Evolutionary conservation across 352 stramenopile genomes (phyloP), one percentile per base, ranked within the genome.

Genomic region (Phytophthora lateralis): DNA sequence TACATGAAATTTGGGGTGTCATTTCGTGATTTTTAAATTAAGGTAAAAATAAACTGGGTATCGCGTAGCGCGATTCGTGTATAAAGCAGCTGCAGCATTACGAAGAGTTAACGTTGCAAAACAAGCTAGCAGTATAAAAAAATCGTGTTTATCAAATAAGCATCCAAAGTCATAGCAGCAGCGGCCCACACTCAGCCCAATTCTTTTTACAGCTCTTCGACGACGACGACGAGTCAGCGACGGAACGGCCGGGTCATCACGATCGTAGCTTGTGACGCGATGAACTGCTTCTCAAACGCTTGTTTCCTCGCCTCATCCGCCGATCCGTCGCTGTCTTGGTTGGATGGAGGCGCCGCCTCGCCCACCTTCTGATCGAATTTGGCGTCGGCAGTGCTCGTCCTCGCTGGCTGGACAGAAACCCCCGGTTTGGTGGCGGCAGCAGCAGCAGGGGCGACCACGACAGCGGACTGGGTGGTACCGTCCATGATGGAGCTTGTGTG

Each of bases 341-440:
- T 64, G 8, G 20, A 46, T 26, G 8, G 20, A 20, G 17, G 12
- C 20, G 15, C 17, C 53, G 17, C 21, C 12, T 30, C 37, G 35
- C 39, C 27, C 49, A 47, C 39, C 47, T 64, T 64, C 21, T 58
- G 38, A 14, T 18, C 47, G 20, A 58, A 42, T 47, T 64, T 64
- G 47, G 39, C 38, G 24, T 47, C 27, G 6, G 6, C 21, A 14
- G 1, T 4, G 14, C 35, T 41, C 35, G 14, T 41, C 14, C 1
- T 20, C 30, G 48, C n/a, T 18, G 43, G 20, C 14, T 37, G 17
- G 54, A 55, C 21, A 18, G 34, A 55, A 9, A 55, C 2, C 34
- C 34, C 48, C 10, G 48, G 18, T 32, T 32, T 55, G 32, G 12
- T 30, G 26, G 26, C 6, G 26, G 26, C 18, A 24, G 34, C 35